phyloP scores from a whole-genome alignment of 352 stramenopile genomes.

The Paralagenidium karlingii region DNA sequence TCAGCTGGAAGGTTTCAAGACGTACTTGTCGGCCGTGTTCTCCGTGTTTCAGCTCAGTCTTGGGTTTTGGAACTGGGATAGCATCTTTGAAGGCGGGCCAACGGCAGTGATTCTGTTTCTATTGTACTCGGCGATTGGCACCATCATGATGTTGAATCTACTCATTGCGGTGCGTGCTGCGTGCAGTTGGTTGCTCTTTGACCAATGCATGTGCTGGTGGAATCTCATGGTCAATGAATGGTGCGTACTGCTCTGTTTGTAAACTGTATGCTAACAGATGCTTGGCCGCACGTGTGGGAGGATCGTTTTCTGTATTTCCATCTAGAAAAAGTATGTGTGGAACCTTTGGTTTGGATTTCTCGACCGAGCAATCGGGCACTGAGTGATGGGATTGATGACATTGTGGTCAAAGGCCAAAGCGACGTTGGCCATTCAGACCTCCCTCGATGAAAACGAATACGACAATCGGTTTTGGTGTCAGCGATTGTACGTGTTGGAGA shows the following conservation, averaged over 20 bases:
- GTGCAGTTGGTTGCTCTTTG: conserved; percentile 76
- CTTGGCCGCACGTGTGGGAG: conserved; percentile 78
- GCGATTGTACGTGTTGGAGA: conserved; percentile 58
- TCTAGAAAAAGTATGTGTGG: conserved; percentile 41
- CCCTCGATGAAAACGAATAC: conserved; percentile 50
- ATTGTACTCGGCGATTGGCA: conserved; percentile 56
- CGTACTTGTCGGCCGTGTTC: conserved; percentile 36
- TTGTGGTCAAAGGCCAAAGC: conserved; percentile 33
- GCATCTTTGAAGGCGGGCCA: conserved; percentile 49
- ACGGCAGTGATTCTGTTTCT: conserved; percentile 65
- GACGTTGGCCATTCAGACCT: conserved; percentile 62
- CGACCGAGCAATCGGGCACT: too few relatives aligned
- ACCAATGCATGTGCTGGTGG: background rate
- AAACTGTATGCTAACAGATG: conserved; percentile 80
- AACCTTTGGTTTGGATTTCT: background rate
- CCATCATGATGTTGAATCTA: conserved; percentile 74
- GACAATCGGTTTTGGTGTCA: conserved; percentile 63
- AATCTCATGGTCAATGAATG: too few relatives aligned
- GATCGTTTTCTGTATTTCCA: conserved; percentile 71
- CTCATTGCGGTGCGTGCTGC: conserved; percentile 68
- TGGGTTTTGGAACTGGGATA: conserved; percentile 62
- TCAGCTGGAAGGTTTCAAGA: conserved; percentile 57
- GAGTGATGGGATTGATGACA: too few relatives aligned
- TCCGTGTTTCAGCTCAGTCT: conserved; percentile 64
- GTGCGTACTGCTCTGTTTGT: too few relatives aligned